phyloP scores from a whole-genome alignment of 129 eudicot species.

The Deinandra increscens region DNA sequence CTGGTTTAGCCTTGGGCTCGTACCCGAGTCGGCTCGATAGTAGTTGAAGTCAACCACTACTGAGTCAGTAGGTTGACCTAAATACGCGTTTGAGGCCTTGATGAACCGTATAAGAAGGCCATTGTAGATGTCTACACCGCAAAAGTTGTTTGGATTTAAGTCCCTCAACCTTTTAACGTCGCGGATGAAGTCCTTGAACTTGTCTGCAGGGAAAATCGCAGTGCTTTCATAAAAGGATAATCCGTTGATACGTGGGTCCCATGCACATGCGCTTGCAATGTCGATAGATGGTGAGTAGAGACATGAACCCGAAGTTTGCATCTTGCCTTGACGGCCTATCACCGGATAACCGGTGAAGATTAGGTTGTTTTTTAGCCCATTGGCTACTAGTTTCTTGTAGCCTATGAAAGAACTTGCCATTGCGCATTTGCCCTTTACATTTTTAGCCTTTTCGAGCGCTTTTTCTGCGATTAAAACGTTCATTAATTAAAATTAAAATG shows the following conservation, averaged over 20 bases:
- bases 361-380: conserved; percentile 68
- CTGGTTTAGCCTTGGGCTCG: conserved; percentile 59
- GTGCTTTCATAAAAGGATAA: conserved; percentile 69
- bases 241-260: conserved; percentile 88
- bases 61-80: conserved; percentile 70
- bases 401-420: conserved; percentile 52
- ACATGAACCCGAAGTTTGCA: conserved; percentile 93
- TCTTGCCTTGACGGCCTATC: conserved; percentile 62
- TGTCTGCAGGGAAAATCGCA: conserved; percentile 50
- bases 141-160: conserved; percentile 56
- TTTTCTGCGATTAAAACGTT: conserved; percentile 42
- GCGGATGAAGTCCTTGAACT: conserved; percentile 46
- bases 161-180: conserved; percentile 65
- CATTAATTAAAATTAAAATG: not conserved
- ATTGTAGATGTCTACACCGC: conserved; percentile 74
- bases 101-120: conserved; percentile 73
- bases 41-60: conserved; percentile 78
- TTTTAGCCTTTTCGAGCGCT: conserved; percentile 47
- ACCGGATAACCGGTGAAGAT: conserved; percentile 78
- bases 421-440: conserved; percentile 58
- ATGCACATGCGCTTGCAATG: conserved; percentile 50
- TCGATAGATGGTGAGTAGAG: conserved; percentile 50
- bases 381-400: conserved; percentile 64
- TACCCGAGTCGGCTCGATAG: conserved; percentile 53
- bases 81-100: conserved; percentile 53